Conservation (phyloP, 192 early-diverging fungal genomes). For the Chytriomyces hyalinus region DNA sequence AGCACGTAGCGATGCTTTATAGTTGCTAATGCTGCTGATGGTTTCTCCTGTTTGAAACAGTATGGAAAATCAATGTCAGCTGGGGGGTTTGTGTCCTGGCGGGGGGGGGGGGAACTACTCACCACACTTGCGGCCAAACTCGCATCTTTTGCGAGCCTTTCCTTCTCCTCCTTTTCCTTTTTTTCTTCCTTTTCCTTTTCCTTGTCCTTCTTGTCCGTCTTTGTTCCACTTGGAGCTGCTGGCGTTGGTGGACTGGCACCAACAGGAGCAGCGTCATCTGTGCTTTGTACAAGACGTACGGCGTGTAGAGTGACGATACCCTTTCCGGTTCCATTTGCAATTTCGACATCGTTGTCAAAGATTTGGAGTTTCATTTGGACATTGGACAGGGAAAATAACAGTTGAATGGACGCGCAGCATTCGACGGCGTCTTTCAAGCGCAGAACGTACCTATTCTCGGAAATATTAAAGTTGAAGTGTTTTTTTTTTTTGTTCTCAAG, state of each 20-base stretch:
- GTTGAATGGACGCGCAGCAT: constrained; percentile 52
- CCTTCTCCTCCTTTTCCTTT: constrained; percentile 33
- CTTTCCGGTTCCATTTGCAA: constrained; percentile 46
- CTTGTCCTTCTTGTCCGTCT: constrained; percentile 50
- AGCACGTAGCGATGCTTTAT: constrained; percentile 36
- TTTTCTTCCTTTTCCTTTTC: constrained; percentile 36
- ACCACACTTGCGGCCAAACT: constrained; percentile 14
- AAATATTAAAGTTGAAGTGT: not conserved
- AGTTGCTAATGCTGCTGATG: not conserved
- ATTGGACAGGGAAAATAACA: constrained; percentile 48
- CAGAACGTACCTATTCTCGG: constrained; percentile 45
- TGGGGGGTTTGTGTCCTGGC: not conserved
- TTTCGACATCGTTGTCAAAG: constrained; percentile 62
- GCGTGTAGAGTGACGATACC: constrained; percentile 50
- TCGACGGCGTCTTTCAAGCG: constrained; percentile 58
- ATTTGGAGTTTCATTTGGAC: constrained; percentile 53
- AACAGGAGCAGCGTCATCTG: constrained; percentile 37
- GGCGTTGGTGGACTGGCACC: not conserved
- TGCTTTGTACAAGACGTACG: constrained; percentile 39
- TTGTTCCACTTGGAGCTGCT: constrained; percentile 35
- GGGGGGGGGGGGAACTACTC: not conserved
- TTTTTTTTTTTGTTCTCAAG: constrained; percentile 12
- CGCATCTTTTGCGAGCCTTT: constrained; percentile 15
- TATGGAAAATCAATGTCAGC: not conserved
- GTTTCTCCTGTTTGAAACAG: not conserved